phyloP scores from a whole-genome alignment of 1,284 basidiomycete species.

The Caloboletus firmus region DNA sequence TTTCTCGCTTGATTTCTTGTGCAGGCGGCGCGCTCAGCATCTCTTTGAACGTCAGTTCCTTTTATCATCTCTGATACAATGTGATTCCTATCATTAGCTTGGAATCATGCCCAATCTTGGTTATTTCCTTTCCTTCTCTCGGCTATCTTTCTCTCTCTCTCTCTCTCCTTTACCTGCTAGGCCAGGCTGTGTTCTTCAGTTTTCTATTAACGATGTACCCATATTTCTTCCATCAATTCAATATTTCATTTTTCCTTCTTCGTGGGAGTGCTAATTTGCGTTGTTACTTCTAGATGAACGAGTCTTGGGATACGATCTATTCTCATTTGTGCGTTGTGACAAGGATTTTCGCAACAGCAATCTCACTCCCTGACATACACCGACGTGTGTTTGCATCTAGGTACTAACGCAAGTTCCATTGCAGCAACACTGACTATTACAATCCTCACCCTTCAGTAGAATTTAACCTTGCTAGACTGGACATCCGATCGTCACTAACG shows the following conservation, averaged over 20 bases:
- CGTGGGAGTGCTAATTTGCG: not conserved
- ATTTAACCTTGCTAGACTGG: not conserved
- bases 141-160: too few species aligned
- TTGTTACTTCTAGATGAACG: not conserved
- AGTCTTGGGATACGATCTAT: not conserved
- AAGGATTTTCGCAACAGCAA: not conserved
- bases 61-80: constrained; percentile 1
- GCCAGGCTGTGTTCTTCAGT: constrained; percentile 20
- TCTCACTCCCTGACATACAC: not conserved
- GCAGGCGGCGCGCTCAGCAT: constrained; percentile 6
- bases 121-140: constrained; percentile 3
- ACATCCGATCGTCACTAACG: not conserved
- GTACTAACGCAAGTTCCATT: not conserved
- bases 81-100: constrained; percentile 7
- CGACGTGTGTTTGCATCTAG: not conserved
- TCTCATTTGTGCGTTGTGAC: not conserved
- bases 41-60: constrained; percentile 6
- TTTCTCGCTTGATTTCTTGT: constrained; percentile 24
- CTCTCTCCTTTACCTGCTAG: constrained; percentile 20
- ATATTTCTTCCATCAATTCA: constrained; percentile 19
- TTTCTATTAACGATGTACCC: constrained; percentile 20
- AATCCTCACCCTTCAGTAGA: not conserved
- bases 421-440: not conserved
- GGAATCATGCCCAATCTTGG: constrained; percentile 14
- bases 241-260: not conserved